Percentiles rank a stretch among this genome's conserved stretches.
These are phyloP conservation scores for Trichoderma guizhouense DNA, from an alignment of 2,329 filamentous ascomycete genomes.

Conservation along the genomic window DNA sequence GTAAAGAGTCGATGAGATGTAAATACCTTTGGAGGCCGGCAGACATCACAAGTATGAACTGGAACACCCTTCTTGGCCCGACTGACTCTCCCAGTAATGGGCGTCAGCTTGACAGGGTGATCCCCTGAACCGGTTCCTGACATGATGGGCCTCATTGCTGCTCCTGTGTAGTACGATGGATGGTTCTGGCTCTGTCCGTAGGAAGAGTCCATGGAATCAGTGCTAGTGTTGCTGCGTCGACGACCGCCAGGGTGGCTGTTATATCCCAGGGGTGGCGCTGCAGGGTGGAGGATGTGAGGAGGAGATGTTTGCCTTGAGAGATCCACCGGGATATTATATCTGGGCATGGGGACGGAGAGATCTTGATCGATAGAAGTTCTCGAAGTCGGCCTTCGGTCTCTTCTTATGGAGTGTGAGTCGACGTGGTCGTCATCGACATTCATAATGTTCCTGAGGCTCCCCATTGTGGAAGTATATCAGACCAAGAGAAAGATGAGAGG, in stretches of 20 bases:
- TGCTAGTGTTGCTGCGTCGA: constrained; percentile 45
- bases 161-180: constrained; percentile 26
- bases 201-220: constrained; percentile 48
- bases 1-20: not conserved
- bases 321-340: constrained; percentile 40
- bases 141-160: constrained; percentile 41
- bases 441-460: constrained; percentile 56
- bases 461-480: constrained; percentile 42
- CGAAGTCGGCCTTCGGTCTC: constrained; percentile 40
- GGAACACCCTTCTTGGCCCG: constrained; percentile 58
- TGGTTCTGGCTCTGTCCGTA: constrained; percentile 27
- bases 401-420: constrained; percentile 45
- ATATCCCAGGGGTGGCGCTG: constrained; percentile 28
- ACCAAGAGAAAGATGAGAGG: constrained; percentile 22
- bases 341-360: constrained; percentile 36
- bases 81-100: constrained; percentile 55
- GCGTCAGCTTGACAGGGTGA: constrained; percentile 49
- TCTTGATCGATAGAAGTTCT: constrained; percentile 29
- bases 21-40: constrained; percentile 49
- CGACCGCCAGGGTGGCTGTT: constrained; percentile 29
- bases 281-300: constrained; percentile 28
- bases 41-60: constrained; percentile 53
- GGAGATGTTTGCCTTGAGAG: constrained; percentile 34
- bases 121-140: constrained; percentile 33
- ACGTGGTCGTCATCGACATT: constrained; percentile 50